Percentiles rank a stretch among this genome's conserved stretches.
phyloP scores from a whole-genome alignment of 2,329 filamentous ascomycete species.

The Talaromyces sp. region DNA sequence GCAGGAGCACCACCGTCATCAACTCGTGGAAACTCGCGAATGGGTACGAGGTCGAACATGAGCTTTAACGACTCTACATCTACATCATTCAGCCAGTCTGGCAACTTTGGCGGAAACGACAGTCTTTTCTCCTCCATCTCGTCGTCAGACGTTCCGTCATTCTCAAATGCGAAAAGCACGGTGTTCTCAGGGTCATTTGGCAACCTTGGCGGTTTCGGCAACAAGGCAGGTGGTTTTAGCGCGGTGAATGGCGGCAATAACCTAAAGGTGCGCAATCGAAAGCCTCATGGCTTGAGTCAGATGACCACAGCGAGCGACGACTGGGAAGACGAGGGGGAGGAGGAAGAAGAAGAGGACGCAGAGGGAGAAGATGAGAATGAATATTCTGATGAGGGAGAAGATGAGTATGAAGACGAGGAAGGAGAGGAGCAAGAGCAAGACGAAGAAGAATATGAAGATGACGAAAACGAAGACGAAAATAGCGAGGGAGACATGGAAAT shows the following conservation, averaged over 20 bases:
- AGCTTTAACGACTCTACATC: slow-evolving; percentile 40
- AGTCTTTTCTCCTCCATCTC: slow-evolving; percentile 40
- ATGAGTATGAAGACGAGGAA: slow-evolving; percentile 34
- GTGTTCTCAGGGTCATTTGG: slow-evolving; percentile 26
- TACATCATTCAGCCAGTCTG: slow-evolving; percentile 40
- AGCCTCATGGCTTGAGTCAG: slow-evolving; percentile 20
- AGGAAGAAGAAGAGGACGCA: slow-evolving; percentile 13
- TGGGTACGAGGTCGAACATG: slow-evolving; percentile 37
- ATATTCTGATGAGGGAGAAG: slow-evolving; percentile 19
- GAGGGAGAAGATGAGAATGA: slow-evolving; percentile 24
- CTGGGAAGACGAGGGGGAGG: slow-evolving; percentile 20
- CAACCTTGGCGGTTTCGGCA: slow-evolving; percentile 29
- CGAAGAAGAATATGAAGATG: slow-evolving; percentile 20
- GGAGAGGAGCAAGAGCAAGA: slow-evolving; percentile 7
- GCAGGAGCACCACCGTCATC: slow-evolving; percentile 56
- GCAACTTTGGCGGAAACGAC: slow-evolving; percentile 36
- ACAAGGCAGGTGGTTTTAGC: slow-evolving; percentile 27
- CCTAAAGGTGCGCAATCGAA: slow-evolving; percentile 19
- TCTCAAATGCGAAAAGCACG: slow-evolving; percentile 32
- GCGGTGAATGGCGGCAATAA: slow-evolving; percentile 27
- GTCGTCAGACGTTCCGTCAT: slow-evolving; percentile 33
- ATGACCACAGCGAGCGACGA: slow-evolving; percentile 20
- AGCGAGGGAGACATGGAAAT: slow-evolving; percentile 34
- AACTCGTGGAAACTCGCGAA: slow-evolving; percentile 53
- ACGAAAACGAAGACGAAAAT: slow-evolving; percentile 41